Evolutionary conservation across 805 yeast species (phyloP), one percentile per base, ranked within the genome.

Genomic region (Ogataea polymorpha): DNA sequence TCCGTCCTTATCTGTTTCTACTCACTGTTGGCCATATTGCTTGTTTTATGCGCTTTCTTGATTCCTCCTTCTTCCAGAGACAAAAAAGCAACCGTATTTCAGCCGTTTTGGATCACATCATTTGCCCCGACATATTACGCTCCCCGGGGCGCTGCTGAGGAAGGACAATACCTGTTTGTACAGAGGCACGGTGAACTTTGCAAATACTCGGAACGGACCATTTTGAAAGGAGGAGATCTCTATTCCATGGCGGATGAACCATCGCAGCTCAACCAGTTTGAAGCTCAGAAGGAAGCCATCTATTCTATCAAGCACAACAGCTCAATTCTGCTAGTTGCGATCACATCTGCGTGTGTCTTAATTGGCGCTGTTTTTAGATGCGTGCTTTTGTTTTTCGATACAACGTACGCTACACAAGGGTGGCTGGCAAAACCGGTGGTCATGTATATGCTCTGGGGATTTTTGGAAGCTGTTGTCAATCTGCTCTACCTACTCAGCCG

Each of bases 51-150:
- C 33, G 78, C 89, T 1, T 84, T 66, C 54, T 43, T 72, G 30
- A 63, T 80, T 51, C 74, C 74, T 46, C 79, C 87, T 15, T 75
- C 85, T 6, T 44, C 64, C 24, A 65, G 62, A 27, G 78, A 77
- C 45, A 71, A 70, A 46, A 58, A 64, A 30, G 67, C 80, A 27
- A 71, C 75, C 51, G 55, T 75, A 35, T 83, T 77, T 58, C 86
- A 79, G 56, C 87, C 95, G 26, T 80, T 82, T 74, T 85, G 93
- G 93, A 79, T 85, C 54, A 79, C 80, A 58, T 71, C 78, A 5
- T 82, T 83, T 50, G 54, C 64, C 17, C 71, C 80, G 13, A 63
- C 67, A 36, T 85, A 84, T 61, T 84, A 70, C 62, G 82, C 80
- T 11, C 68, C 70, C 46, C 72, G 70, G 43, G 70, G 70, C 37